Percentiles rank a stretch among this genome's conserved stretches.
Conservation (phyloP, 495 filamentous ascomycete genomes). For the Letharia lupina region DNA sequence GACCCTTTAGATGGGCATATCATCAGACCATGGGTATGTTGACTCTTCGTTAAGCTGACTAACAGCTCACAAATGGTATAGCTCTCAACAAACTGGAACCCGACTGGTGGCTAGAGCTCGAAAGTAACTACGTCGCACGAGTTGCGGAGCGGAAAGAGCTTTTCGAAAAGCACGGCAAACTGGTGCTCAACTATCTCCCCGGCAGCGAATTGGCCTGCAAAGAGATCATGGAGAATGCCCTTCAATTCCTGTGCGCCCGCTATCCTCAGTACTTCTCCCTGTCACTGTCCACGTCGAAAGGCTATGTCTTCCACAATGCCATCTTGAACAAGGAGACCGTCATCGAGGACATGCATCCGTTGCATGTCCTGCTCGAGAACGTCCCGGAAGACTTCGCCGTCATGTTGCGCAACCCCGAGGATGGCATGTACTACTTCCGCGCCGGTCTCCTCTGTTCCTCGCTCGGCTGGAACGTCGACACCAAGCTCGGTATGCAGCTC, state of each 20-base stretch:
- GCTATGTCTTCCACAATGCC: conserved; percentile 57
- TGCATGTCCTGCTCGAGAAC: conserved; percentile 70
- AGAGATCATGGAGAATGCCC: conserved; percentile 82
- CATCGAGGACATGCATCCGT: conserved; percentile 54
- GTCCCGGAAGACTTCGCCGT: conserved; percentile 85
- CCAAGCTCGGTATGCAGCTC: conserved; percentile 65
- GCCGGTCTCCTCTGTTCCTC: conserved; percentile 73
- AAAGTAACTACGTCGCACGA: conserved; percentile 60
- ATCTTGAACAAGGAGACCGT: conserved; percentile 60
- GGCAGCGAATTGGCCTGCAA: conserved; percentile 77
- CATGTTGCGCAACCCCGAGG: conserved; percentile 61
- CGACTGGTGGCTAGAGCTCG: conserved; percentile 89
- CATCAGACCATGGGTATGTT: conserved; percentile 92
- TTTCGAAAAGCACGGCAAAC: conserved; percentile 52
- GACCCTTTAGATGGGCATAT: conserved; percentile 82
- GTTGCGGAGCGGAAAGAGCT: conserved; percentile 68
- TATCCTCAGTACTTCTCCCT: conserved; percentile 77
- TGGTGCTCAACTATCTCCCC: conserved; percentile 61
- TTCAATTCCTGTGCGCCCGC: conserved; percentile 69
- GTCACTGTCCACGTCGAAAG: conserved; percentile 35
- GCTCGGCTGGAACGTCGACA: conserved; percentile 71
- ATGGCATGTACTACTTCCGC: conserved; percentile 67
- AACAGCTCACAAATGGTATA: conserved; percentile 31
- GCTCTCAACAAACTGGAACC: conserved; percentile 73
- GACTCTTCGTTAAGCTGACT: background rate